A percentile compares a stretch with the other conserved stretches of the same genome.
phyloP scores from a whole-genome alignment of 805 yeast species.

The Wickerhamomyces silvicola region DNA sequence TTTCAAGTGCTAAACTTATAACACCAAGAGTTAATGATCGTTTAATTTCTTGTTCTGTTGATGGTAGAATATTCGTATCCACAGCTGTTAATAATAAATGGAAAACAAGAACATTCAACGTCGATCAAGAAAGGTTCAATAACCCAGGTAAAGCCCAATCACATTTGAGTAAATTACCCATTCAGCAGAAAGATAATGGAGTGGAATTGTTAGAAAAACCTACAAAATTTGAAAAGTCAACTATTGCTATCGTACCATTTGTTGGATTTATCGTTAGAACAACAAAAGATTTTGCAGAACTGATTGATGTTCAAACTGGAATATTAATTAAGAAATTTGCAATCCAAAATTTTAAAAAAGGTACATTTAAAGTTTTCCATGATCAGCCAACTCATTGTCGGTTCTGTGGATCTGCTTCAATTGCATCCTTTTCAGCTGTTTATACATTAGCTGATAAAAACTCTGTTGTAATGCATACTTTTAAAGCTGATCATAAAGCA shows the following conservation, averaged over 20 bases:
- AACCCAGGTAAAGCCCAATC: slow-evolving; percentile 9
- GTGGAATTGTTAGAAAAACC: slow-evolving; percentile 1
- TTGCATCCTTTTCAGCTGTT: slow-evolving; percentile 63
- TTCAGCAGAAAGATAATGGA: background rate
- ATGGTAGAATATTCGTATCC: slow-evolving; percentile 51
- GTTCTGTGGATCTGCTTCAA: slow-evolving; percentile 85
- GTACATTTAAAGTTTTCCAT: slow-evolving; percentile 63
- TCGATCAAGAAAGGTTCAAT: slow-evolving; percentile 35
- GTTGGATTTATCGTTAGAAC: slow-evolving; percentile 71
- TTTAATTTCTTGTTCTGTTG: slow-evolving; percentile 46
- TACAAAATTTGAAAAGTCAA: slow-evolving; percentile 22
- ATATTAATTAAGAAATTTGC: slow-evolving; percentile 53
- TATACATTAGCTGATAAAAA: slow-evolving; percentile 56
- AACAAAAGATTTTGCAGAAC: slow-evolving; percentile 47
- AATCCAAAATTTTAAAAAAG: slow-evolving; percentile 52
- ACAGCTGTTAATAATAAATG: slow-evolving; percentile 57
- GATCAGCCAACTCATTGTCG: slow-evolving; percentile 84
- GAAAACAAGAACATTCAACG: slow-evolving; percentile 46
- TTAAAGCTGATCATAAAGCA: slow-evolving; percentile 64
- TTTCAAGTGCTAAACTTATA: slow-evolving; percentile 46
- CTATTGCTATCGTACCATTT: slow-evolving; percentile 54
- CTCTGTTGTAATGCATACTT: slow-evolving; percentile 65
- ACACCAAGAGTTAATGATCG: slow-evolving; percentile 76
- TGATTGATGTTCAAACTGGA: slow-evolving; percentile 77
- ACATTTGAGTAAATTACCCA: background rate